Conservation (phyloP, 495 filamentous ascomycete genomes). For the Penicillium verhagenii region DNA sequence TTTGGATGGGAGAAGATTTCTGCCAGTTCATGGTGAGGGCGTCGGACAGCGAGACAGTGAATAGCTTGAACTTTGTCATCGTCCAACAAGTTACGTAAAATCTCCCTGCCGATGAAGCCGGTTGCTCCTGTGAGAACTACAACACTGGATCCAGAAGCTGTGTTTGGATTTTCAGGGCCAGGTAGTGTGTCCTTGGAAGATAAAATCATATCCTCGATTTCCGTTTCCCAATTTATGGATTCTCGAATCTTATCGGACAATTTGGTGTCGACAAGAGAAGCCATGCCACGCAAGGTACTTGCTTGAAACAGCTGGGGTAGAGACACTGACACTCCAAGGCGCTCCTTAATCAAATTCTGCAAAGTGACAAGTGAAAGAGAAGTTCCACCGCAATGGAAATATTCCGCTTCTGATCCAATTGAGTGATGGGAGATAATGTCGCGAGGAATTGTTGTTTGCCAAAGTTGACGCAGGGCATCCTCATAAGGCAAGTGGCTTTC, state of each 20-base stretch:
- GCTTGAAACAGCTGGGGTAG: conserved; percentile 35
- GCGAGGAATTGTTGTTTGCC: conserved; percentile 24
- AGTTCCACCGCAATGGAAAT: not conserved
- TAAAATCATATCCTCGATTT: conserved; percentile 3
- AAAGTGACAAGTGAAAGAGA: not conserved
- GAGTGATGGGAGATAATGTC: conserved; percentile 6
- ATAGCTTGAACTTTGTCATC: conserved; percentile 18
- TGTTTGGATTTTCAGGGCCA: not conserved
- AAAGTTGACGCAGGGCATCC: conserved; percentile 20
- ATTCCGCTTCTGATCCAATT: conserved; percentile 15
- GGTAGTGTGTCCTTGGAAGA: not conserved
- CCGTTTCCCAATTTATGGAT: conserved; percentile 25
- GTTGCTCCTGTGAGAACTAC: conserved; percentile 38
- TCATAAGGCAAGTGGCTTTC: conserved; percentile 7
- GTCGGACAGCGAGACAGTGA: conserved; percentile 35
- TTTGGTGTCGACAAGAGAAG: conserved; percentile 8
- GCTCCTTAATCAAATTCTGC: not conserved
- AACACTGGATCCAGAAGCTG: not conserved
- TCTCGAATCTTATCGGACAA: not conserved
- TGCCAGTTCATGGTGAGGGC: conserved; percentile 1
- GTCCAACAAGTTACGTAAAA: conserved; percentile 26
- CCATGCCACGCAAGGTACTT: conserved; percentile 37
- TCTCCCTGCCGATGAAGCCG: conserved; percentile 32
- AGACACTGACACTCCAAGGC: conserved; percentile 19
- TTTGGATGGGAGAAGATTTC: conserved; percentile 25